Conservation (phyloP, 2,329 filamentous ascomycete species). For the Pseudopyricularia cyperi region DNA sequence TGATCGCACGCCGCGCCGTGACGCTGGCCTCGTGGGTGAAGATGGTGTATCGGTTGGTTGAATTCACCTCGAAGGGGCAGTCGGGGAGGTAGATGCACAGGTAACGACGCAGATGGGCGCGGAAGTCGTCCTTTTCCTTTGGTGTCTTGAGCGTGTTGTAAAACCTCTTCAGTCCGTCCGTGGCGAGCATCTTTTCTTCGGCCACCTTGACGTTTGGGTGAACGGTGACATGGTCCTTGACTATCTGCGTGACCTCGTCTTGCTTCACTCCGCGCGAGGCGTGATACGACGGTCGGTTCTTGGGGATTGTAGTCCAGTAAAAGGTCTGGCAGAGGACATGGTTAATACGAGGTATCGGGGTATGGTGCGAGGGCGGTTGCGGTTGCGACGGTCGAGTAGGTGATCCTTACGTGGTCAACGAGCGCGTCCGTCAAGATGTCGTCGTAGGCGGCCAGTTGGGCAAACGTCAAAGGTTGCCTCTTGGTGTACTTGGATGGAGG, state of each 20-base stretch:
- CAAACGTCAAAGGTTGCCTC: conserved; percentile 67
- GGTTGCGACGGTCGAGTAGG: not conserved
- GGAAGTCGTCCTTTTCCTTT: conserved; percentile 78
- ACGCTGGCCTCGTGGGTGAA: conserved; percentile 79
- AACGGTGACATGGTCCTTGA: conserved; percentile 57
- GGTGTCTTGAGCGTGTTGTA: conserved; percentile 52
- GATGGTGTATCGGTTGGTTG: conserved; percentile 92
- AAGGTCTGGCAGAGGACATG: conserved; percentile 49
- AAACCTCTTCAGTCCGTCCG: conserved; percentile 64
- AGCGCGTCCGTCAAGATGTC: conserved; percentile 92
- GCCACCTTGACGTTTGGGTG: conserved; percentile 58
- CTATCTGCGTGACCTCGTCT: conserved; percentile 46
- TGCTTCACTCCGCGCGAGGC: conserved; percentile 66
- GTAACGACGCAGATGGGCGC: conserved; percentile 76
- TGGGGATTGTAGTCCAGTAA: conserved; percentile 94
- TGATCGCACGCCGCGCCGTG: conserved; percentile 67
- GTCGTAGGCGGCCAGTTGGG: conserved; percentile 84
- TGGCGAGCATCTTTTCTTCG: conserved; percentile 57
- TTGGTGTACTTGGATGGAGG: conserved; percentile 21
- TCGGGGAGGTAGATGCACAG: conserved; percentile 87
- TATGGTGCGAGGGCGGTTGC: not conserved
- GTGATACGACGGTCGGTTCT: conserved; percentile 80
- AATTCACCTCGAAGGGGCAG: conserved; percentile 82
- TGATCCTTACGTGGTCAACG: conserved; percentile 70
- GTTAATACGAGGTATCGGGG: conserved; percentile 1